Conservation (phyloP, 2,329 filamentous ascomycete species). For the Paraphoma sp. region DNA sequence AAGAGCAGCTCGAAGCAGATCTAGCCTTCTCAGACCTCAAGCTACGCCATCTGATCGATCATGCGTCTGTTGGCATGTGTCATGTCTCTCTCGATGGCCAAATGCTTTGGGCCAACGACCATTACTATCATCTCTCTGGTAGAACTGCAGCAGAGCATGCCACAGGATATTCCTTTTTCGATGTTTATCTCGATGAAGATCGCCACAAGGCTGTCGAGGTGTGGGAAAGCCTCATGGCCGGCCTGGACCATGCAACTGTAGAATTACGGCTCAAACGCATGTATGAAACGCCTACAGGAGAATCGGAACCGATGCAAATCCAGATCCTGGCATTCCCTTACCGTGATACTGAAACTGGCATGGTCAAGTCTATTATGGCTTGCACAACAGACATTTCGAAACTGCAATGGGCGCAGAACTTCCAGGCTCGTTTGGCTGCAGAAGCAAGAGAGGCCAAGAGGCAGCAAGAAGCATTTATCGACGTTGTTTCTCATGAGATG, state of each 20-base stretch:
- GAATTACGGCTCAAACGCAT: conserved; percentile 40
- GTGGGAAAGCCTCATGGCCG: conserved; percentile 32
- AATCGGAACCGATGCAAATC: conserved; percentile 38
- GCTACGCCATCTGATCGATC: conserved; percentile 43
- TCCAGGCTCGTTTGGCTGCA: conserved; percentile 45
- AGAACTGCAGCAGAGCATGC: conserved; percentile 21
- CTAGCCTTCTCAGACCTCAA: conserved; percentile 43
- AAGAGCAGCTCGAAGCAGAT: conserved; percentile 42
- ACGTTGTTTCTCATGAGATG: conserved; percentile 54
- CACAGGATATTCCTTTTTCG: conserved; percentile 25
- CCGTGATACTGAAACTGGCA: conserved; percentile 32
- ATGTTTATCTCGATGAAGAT: conserved; percentile 39
- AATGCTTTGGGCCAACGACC: conserved; percentile 45
- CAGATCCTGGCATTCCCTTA: conserved; percentile 46
- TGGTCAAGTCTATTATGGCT: conserved; percentile 44
- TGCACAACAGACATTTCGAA: conserved; percentile 49
- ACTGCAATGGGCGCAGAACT: conserved; percentile 48
- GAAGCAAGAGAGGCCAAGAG: conserved; percentile 49
- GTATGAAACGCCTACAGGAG: conserved; percentile 39
- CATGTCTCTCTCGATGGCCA: conserved; percentile 37
- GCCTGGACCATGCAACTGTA: conserved; percentile 31
- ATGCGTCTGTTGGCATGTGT: conserved; percentile 45
- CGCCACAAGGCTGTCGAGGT: conserved; percentile 27
- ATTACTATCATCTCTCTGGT: conserved; percentile 41
- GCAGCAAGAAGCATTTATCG: conserved; percentile 50